Conservation (phyloP, 2,329 filamentous ascomycete species). For the Aaosphaeria arxii region DNA sequence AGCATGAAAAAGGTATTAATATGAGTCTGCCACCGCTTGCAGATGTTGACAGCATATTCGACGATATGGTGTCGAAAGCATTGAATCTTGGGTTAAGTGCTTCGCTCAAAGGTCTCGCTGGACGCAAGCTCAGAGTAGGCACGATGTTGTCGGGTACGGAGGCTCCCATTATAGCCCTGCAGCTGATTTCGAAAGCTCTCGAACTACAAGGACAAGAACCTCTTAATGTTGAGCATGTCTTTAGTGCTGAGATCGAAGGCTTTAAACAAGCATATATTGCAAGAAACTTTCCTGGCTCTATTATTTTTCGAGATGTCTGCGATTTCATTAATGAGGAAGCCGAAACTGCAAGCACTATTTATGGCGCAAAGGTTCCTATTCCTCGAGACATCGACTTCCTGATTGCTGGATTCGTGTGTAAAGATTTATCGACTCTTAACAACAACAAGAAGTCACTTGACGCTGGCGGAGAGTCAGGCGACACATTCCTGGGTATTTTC, state of each 20-base stretch:
- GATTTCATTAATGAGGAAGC: conserved; percentile 45
- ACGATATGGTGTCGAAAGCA: conserved; percentile 44
- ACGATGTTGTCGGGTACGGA: conserved; percentile 81
- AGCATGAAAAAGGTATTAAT: conserved; percentile 22
- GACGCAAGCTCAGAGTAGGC: conserved; percentile 52
- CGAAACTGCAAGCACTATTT: conserved; percentile 60
- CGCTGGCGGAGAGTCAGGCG: conserved; percentile 60
- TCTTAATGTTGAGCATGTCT: conserved; percentile 37
- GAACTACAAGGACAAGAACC: conserved; percentile 4
- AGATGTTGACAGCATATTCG: conserved; percentile 49
- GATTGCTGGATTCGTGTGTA: conserved; percentile 71
- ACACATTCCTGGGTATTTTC: conserved; percentile 63
- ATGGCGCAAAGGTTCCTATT: conserved; percentile 57
- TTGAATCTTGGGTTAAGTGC: conserved; percentile 28
- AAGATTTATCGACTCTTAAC: conserved; percentile 71
- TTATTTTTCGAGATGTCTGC: conserved; percentile 46
- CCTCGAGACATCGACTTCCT: conserved; percentile 62
- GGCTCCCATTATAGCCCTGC: conserved; percentile 65
- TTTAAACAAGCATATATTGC: conserved; percentile 50
- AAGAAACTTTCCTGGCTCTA: conserved; percentile 41
- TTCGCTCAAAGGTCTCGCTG: conserved; percentile 33
- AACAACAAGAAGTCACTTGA: conserved; percentile 50
- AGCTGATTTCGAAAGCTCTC: conserved; percentile 46
- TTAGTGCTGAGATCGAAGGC: conserved; percentile 46
- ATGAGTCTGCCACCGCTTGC: conserved; percentile 44